Evolutionary conservation across 73 alveolate species (phyloP).

Genomic region (Blepharisma stoltei): DNA sequence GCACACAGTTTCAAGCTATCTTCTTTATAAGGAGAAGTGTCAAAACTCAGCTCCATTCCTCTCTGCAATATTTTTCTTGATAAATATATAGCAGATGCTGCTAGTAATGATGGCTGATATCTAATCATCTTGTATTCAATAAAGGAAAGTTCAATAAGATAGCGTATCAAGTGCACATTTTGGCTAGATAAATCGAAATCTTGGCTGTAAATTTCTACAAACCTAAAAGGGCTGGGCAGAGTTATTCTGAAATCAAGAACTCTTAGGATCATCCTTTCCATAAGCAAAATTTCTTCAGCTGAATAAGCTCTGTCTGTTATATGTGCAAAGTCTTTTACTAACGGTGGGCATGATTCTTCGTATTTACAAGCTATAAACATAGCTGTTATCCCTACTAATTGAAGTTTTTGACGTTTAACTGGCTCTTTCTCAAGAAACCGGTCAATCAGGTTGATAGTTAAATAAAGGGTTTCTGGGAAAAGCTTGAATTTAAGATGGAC

Average conservation of each 20-base stretch:
- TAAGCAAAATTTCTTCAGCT: constrained; percentile 7
- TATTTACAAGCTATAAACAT: constrained; percentile 37
- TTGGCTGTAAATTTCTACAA: not conserved
- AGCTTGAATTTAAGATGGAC: constrained; percentile 86
- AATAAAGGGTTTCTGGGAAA: constrained; percentile 86
- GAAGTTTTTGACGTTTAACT: not conserved
- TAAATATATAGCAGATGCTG: not conserved
- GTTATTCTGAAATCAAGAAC: constrained; percentile 16
- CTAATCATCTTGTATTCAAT: constrained; percentile 26
- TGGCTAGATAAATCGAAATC: constrained; percentile 25
- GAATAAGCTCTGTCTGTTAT: constrained; percentile 20
- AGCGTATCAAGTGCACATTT: constrained; percentile 13
- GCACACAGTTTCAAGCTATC: too few relatives aligned
- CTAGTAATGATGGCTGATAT: constrained; percentile 16
- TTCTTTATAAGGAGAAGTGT: too few relatives aligned
- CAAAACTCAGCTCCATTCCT: too few relatives aligned
- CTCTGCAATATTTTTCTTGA: too few relatives aligned
- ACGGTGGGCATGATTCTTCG: constrained; percentile 35
- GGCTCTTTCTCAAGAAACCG: constrained; percentile 47
- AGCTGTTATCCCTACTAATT: constrained; percentile 37
- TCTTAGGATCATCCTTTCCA: constrained; percentile 16
- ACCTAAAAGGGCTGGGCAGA: constrained; percentile 31
- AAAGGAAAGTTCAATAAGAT: constrained; percentile 34
- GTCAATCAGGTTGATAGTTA: constrained; percentile 82
- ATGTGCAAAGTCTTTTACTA: constrained; percentile 15